Conservation (phyloP, 1,284 basidiomycete species). For the Calocybe gambosa region DNA sequence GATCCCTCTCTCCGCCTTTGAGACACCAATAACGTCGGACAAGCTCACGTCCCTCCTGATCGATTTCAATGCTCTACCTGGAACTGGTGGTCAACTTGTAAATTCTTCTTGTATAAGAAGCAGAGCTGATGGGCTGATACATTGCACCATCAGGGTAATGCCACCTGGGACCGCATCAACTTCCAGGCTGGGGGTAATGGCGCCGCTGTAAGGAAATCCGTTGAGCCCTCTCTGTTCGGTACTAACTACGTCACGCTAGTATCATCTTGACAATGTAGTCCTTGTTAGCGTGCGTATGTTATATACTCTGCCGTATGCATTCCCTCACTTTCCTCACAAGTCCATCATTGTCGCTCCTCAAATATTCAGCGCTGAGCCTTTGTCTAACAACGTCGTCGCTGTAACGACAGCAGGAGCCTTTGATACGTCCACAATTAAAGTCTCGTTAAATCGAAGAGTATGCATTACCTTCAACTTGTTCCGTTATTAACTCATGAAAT, state of each 20-base stretch:
- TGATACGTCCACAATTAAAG: constrained; percentile 31
- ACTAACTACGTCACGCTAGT: constrained; percentile 20
- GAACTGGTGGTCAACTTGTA: constrained; percentile 33
- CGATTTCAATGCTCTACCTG: constrained; percentile 38
- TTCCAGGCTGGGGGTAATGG: constrained; percentile 42
- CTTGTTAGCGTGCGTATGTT: constrained; percentile 30
- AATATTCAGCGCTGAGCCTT: constrained; percentile 44
- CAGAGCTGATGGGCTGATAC: not conserved
- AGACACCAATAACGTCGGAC: constrained; percentile 27
- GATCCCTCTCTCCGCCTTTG: constrained; percentile 36
- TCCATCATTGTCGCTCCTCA: constrained; percentile 36
- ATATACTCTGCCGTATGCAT: not conserved
- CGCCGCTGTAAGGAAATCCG: constrained; percentile 29
- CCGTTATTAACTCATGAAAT: not conserved
- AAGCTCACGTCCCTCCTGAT: constrained; percentile 37
- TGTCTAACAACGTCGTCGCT: constrained; percentile 38
- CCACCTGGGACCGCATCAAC: constrained; percentile 42
- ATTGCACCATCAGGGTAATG: constrained; percentile 23
- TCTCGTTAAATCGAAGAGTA: constrained; percentile 35
- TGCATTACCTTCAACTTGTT: constrained; percentile 2
- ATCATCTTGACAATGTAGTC: constrained; percentile 42
- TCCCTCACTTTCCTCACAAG: constrained; percentile 15
- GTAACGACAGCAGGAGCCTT: constrained; percentile 41
- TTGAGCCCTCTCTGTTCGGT: not conserved
- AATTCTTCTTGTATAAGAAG: not conserved